Evolutionary conservation across 2,329 filamentous ascomycete species (phyloP), one percentile per base, ranked within the genome.

Genomic region (Teratosphaeria epicoccoides): DNA sequence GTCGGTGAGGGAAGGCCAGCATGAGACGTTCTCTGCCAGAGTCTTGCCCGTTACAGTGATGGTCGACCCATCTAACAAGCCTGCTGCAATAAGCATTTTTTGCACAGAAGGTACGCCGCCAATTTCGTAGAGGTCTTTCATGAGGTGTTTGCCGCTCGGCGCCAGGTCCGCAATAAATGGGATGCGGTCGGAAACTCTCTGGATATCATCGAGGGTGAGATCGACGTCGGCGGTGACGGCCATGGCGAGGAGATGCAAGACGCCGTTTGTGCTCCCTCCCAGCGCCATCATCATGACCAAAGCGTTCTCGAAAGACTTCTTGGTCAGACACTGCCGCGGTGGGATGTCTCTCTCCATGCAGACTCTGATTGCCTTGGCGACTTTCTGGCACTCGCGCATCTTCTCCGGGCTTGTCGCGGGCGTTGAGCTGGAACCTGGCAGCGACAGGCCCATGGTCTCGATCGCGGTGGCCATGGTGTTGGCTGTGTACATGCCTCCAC

Each of bases 391-490:
- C 72, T 95, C 89, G 33, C 88, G 83, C 71, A 85, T 82, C 72
- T 95, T 95, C 46, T 88, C 82, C 0, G 88, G 87, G 2, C 84
- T 87, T 17, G 81, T 77, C 1, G 89, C 89, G 1, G 88, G 88
- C 50, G 83, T 93, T 1, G 86, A 90, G 0, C 87, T 90, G 0
- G 87, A 93, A 1, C 88, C 88, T 0, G 89, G 88, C 6, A 95
- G 76, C 0, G 83, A 83, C 25, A 95, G 75, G 24, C 89, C 89
- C 78, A 95, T 88, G 43, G 87, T 87, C 73, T 95, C 88, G 57
- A 95, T 88, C 12, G 87, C 87, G 0, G 87, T 91, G 3, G 88
- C 87, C 87, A 95, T 91, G 23, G 88, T 95, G 71, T 95, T 95
- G 57, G 89, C 89, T 0, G 89, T 95, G 72, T 89, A 95, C 89